Percentiles rank a stretch among this genome's conserved stretches.
Evolutionary conservation across 2,329 filamentous ascomycete species (phyloP).

Genomic region (Bimuria novae-zelandiae): DNA sequence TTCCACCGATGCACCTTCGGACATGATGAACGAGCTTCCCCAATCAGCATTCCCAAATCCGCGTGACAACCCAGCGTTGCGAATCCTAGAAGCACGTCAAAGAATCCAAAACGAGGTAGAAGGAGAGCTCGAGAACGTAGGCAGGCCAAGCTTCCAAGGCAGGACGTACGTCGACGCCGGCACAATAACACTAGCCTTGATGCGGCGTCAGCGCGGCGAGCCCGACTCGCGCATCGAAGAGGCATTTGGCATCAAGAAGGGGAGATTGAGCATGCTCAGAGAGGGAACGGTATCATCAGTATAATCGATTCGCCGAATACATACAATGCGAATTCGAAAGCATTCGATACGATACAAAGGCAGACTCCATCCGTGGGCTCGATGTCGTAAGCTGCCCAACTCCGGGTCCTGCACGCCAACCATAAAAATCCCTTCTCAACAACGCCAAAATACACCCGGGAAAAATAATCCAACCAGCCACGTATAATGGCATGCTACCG

Average conservation of each 20-base stretch:
- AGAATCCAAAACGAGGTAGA: slow-evolving; percentile 59
- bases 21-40: slow-evolving; percentile 39
- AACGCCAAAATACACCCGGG: slow-evolving; percentile 8
- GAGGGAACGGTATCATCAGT: slow-evolving; percentile 31
- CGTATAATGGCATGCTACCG: slow-evolving; percentile 18
- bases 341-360: slow-evolving; percentile 22
- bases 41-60: slow-evolving; percentile 39
- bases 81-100: slow-evolving; percentile 58
- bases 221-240: slow-evolving; percentile 36
- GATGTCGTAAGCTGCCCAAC: background rate
- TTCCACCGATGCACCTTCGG: slow-evolving; percentile 28
- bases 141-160: slow-evolving; percentile 47
- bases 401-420: slow-evolving; percentile 9
- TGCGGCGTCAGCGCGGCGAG: slow-evolving; percentile 36
- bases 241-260: slow-evolving; percentile 38
- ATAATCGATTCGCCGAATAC: slow-evolving; percentile 15
- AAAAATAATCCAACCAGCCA: background rate
- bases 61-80: slow-evolving; percentile 58
- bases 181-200: slow-evolving; percentile 45
- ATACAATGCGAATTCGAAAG: slow-evolving; percentile 7
- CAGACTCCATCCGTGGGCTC: slow-evolving; percentile 10
- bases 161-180: slow-evolving; percentile 52
- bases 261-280: slow-evolving; percentile 35
- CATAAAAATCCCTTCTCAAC: background rate
- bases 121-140: slow-evolving; percentile 54